Base-by-base conservation (phyloP, 2,329 filamentous ascomycete species). In the Didymosphaeria variabile region DNA sequence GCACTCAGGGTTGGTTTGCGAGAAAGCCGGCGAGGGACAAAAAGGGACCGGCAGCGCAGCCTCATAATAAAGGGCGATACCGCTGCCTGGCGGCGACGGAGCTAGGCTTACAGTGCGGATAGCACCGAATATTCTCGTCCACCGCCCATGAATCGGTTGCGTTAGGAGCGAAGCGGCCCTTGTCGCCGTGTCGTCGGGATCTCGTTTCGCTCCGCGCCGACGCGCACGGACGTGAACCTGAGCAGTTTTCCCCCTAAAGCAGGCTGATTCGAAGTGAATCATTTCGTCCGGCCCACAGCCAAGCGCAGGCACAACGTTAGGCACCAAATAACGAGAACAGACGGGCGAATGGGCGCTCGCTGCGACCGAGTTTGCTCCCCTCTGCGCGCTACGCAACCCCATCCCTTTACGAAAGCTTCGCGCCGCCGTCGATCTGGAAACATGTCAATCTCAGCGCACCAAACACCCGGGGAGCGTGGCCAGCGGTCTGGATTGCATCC, bases 71-170 rank as follows among this genome's bases (percentile, higher is more conserved):
- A 40, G 21, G 50, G 23, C 34, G 19, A 36, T 38, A 19, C 32
- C 49, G 23, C 38, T 32, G 51, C 12, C 17, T 29, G 36, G 23
- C 5, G 4, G 21, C 45, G 21, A 47, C 45, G 45, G 13, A 19
- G 6, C 36, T 40, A 40, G 12, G 17, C 26, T 29, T 17, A 23
- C 21, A 51, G 47, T 29, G 17, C 15, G 34, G 12, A 13, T 40
- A 13, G 52, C 38, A 26, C 52, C 52, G 52, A 55, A 31, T 45
- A 55, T 55, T 55, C 52, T 55, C 52, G 52, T 55, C 52, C 52
- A 44, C 32, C 23, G 5, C 32, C 49, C 49, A 21, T 51, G 49
- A n/a, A 31, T 32, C 51, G 51, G 51, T 44, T 21, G 38, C 12
- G 45, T 55, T 55, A 55, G 38, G 38, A 19, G 7, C 8, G 10